phyloP scores from a whole-genome alignment of 345 rosid species.

The Brassica juncea region DNA sequence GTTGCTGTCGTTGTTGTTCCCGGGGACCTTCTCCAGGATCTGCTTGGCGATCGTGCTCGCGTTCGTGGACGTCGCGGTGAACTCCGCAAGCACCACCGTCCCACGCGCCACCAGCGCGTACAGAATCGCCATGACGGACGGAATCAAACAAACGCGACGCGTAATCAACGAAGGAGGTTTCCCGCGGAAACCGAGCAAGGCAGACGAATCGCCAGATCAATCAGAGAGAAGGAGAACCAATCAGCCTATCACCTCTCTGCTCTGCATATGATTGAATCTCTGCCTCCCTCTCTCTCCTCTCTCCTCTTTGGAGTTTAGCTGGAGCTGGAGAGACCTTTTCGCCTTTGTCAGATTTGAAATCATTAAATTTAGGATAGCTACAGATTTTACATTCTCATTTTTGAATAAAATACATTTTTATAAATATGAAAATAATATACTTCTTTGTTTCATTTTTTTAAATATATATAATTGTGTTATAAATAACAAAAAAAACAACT shows the following conservation, averaged over 20 bases:
- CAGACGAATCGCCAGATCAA: slow-evolving; percentile 36
- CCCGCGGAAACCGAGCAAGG: slow-evolving; percentile 34
- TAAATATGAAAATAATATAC: too few relatives aligned
- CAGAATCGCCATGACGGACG: slow-evolving; percentile 68
- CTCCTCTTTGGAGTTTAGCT: slow-evolving; percentile 35
- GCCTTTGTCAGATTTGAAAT: background rate
- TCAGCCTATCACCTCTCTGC: slow-evolving; percentile 3
- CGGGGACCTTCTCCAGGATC: slow-evolving; percentile 83
- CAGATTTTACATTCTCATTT: background rate
- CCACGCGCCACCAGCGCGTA: slow-evolving; percentile 92
- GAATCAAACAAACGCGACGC: background rate
- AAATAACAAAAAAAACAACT: too few relatives aligned
- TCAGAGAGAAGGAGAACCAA: slow-evolving; percentile 29
- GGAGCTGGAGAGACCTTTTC: slow-evolving; percentile 29
- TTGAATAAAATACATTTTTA: background rate
- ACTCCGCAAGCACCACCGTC: slow-evolving; percentile 89
- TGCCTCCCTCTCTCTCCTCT: slow-evolving; percentile 17
- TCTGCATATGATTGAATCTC: slow-evolving; percentile 13
- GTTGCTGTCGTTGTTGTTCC: slow-evolving; percentile 62
- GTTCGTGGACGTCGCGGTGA: slow-evolving; percentile 70
- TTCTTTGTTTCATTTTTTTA: too few relatives aligned
- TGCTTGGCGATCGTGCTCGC: slow-evolving; percentile 79
- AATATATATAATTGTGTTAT: too few relatives aligned
- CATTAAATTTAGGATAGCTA: slow-evolving; percentile 7
- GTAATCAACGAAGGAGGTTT: slow-evolving; percentile 34